A percentile compares a stretch with the other conserved stretches of the same genome.
Evolutionary conservation across 352 stramenopile genomes (phyloP).

Genomic region (Phytophthora sojae): DNA sequence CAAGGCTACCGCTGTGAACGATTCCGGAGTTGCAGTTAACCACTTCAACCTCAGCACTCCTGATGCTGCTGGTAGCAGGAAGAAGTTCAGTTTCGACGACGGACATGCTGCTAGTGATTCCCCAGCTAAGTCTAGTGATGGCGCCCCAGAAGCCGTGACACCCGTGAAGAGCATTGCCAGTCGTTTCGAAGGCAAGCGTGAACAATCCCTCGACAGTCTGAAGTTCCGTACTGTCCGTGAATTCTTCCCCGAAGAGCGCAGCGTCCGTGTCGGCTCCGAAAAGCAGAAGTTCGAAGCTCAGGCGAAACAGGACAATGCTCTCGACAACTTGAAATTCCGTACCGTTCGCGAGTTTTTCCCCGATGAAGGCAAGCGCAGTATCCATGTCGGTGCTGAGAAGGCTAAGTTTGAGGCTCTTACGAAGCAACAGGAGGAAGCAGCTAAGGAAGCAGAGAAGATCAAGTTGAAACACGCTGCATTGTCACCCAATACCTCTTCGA

Average conservation of each 20-base stretch:
- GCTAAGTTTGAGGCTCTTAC: slow-evolving; percentile 46
- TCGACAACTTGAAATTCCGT: slow-evolving; percentile 63
- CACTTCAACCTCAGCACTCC: slow-evolving; percentile 20
- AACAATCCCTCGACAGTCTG: slow-evolving; percentile 65
- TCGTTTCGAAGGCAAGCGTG: slow-evolving; percentile 71
- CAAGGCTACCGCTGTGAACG: not conserved
- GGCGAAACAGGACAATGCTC: slow-evolving; percentile 54
- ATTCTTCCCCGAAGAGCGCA: slow-evolving; percentile 58
- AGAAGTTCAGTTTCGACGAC: slow-evolving; percentile 32
- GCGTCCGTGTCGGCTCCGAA: slow-evolving; percentile 42
- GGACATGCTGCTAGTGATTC: slow-evolving; percentile 17
- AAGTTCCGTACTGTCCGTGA: slow-evolving; percentile 67
- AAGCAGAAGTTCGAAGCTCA: slow-evolving; percentile 53
- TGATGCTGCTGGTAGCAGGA: slow-evolving; percentile 14
- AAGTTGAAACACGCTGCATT: slow-evolving; percentile 27
- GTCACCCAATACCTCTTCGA: not conserved
- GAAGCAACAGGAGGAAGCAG: slow-evolving; percentile 37
- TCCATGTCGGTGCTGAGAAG: slow-evolving; percentile 48
- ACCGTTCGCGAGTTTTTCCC: slow-evolving; percentile 67
- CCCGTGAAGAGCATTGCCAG: slow-evolving; percentile 70
- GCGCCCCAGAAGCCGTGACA: slow-evolving; percentile 24
- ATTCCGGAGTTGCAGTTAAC: not conserved
- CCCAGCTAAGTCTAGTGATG: slow-evolving; percentile 21
- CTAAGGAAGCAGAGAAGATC: slow-evolving; percentile 20
- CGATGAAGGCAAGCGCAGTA: slow-evolving; percentile 41